Evolutionary conservation across 495 filamentous ascomycete genomes (phyloP), one percentile per base, ranked within the genome.

Genomic region (Umbilicaria muhlenbergii): DNA sequence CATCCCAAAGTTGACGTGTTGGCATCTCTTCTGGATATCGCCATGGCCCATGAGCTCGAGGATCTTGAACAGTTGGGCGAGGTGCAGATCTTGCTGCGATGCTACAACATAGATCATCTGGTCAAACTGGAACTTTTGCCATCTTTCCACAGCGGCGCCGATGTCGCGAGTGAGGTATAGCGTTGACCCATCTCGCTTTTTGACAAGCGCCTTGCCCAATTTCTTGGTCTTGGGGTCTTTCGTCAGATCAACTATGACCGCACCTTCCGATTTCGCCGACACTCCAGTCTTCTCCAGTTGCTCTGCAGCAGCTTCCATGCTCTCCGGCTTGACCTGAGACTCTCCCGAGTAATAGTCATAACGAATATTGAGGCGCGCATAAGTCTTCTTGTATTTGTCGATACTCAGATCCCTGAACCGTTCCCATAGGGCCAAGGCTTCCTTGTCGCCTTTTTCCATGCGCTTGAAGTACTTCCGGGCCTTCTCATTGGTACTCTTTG

Each of bases 301-400:
- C 42, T 69, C 54, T 24, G 75, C 80, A 13, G 74, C 68, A 42
- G 65, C 64, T 34, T 78, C 73, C 85, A 98, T 94, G 48, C 75
- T 77, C 55, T 84, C 83, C 50, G 80, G 74, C 44, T 76, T 74
- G 41, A 98, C 82, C 56, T 92, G 84, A n/a, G 83, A 89, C 63
- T 98, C 91, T 32, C 89, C 89, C 32, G 81, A 83, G 67, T 98
- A 98, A 42, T 86, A 80, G 57, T 95, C 88, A 53, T 88, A 98
- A 45, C 77, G 70, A 56, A 98, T 95, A 63, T 94, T 95, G 15
- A 91, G 71, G 42, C 84, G 74, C 32, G 80, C 77, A 53, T 88
- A 89, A 3, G 84, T 85, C 50, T 77, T 64, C 61, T 83, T 79
- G 65, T 94, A 94, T 55, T 80, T 79, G 45, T 73, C 67, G 51